phyloP scores from a whole-genome alignment of 805 yeast species.

The Candida parachauliodes region DNA sequence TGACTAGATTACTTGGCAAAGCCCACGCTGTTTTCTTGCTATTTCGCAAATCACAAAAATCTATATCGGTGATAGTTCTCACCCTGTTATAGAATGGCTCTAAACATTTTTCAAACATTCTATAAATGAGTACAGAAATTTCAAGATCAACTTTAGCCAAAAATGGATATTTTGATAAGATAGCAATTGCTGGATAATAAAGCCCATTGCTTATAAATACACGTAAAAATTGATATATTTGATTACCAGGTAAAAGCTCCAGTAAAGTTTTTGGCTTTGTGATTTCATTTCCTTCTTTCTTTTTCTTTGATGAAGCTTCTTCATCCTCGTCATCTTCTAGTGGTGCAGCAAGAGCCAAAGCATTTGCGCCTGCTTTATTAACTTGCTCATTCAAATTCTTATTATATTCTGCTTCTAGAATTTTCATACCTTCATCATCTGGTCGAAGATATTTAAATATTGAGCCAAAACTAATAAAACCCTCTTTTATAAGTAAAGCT shows the following conservation, averaged over 20 bases:
- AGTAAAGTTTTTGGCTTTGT: constrained; percentile 7
- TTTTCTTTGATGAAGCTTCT: constrained; percentile 10
- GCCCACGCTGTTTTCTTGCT: constrained; percentile 20
- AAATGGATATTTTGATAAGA: constrained; percentile 60
- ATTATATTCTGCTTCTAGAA: constrained; percentile 43
- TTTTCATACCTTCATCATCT: constrained; percentile 41
- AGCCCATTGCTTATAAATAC: constrained; percentile 57
- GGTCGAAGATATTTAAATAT: constrained; percentile 59
- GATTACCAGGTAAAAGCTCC: constrained; percentile 18
- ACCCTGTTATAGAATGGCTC: constrained; percentile 41
- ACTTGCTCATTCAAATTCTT: constrained; percentile 52
- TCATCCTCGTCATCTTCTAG: constrained; percentile 52
- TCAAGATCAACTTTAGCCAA: constrained; percentile 53
- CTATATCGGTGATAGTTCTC: constrained; percentile 17
- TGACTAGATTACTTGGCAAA: constrained; percentile 20
- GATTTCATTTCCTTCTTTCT: constrained; percentile 6
- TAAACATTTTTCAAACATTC: constrained; percentile 48
- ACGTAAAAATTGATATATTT: constrained; percentile 42
- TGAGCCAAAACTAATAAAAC: constrained; percentile 60
- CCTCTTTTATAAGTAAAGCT: constrained; percentile 61
- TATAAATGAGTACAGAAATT: constrained; percentile 43
- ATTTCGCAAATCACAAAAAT: constrained; percentile 19
- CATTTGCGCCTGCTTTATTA: constrained; percentile 63
- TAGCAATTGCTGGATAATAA: constrained; percentile 55
- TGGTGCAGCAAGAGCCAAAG: constrained; percentile 86